Conservation (phyloP, 1,139 yeast species). For the Wickerhamomyces sp. region DNA sequence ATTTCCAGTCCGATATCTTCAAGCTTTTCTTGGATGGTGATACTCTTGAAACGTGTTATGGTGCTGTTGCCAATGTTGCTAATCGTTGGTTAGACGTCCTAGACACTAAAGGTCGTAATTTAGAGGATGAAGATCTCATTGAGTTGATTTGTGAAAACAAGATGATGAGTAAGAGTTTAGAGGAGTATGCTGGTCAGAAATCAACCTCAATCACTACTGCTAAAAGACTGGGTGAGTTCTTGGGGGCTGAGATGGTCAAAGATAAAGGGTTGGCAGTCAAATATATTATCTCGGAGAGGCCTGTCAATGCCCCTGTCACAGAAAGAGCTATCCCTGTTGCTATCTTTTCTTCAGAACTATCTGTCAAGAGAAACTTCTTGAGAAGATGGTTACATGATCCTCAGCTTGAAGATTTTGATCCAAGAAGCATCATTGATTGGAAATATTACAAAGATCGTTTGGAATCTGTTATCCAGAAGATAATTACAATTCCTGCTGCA, state of each 20-base stretch:
- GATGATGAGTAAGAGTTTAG: constrained; percentile 88
- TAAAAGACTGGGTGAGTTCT: constrained; percentile 82
- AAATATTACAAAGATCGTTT: constrained; percentile 84
- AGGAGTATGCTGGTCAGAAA: constrained; percentile 86
- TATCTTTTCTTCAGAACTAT: constrained; percentile 77
- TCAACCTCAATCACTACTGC: constrained; percentile 97
- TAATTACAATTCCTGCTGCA: constrained; percentile 97
- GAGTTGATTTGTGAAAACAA: constrained; percentile 95
- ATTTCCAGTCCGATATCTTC: constrained; percentile 93
- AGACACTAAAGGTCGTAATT: constrained; percentile 78
- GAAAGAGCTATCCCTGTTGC: constrained; percentile 97
- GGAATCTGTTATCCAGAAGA: constrained; percentile 90
- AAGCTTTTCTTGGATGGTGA: constrained; percentile 85
- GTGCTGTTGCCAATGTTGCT: constrained; percentile 87
- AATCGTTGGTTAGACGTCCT: constrained; percentile 94
- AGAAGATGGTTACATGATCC: constrained; percentile 87
- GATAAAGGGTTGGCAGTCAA: constrained; percentile 96
- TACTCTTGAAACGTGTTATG: constrained; percentile 74
- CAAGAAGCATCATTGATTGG: constrained; percentile 91
- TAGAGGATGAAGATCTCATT: constrained; percentile 91
- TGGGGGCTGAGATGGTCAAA: constrained; percentile 96
- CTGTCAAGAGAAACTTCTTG: constrained; percentile 56
- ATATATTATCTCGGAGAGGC: constrained; percentile 84
- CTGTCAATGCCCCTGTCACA: constrained; percentile 84
- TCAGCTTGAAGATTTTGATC: constrained; percentile 76